Base-by-base conservation (phyloP, 2,329 filamentous ascomycete species). In the Clonostachys rhizophaga region DNA sequence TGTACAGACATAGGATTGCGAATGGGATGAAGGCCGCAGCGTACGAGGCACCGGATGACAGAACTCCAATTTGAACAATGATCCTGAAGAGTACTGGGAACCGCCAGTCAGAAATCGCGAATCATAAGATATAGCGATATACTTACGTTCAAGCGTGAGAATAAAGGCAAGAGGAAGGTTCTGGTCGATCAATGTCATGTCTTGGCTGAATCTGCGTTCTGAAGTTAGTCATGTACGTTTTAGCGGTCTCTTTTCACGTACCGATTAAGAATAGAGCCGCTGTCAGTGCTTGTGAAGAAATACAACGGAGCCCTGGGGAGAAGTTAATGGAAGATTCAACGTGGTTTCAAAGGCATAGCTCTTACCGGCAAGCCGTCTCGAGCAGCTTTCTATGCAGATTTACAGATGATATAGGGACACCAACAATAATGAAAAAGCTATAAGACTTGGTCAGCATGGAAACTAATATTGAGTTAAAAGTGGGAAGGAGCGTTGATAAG, bases 1-100 rank as follows among this genome's bases (percentile, higher is more conserved):
- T 34, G 43, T 50, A 57, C 6, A 56, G 40, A 7, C 44, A 47
- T 14, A 51, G n/a, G 5, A 47, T 4, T 0, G 40, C 30, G 9
- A 68, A 46, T 0, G 77, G 76, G n/a, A 79, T 62, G 0, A 65
- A 66, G 3, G 72, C 55, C 1, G 64, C 64, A 1, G 75, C 64
- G 43, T 68, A 69, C 40, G 13, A 18, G 11, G 36, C 20, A n/a
- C 36, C 17, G n/a, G 39, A 24, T 13, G 44, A 36, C 13, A 46
- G 12, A 9, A 44, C 14, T 17, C 30, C 43, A 2, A 52, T 54
- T 12, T 54, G 50, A 8, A 50, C 54, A 10, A 58, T 50, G 1
- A 49, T 47, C 13, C 55, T 55, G n/a, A 57, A 18, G 4, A 55
- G 43, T 1, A 70, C 65, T 63, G 24, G 9, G 24, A 11, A 20